phyloP scores from a whole-genome alignment of 78 protist species.

The Dictyostelium purpureum region DNA sequence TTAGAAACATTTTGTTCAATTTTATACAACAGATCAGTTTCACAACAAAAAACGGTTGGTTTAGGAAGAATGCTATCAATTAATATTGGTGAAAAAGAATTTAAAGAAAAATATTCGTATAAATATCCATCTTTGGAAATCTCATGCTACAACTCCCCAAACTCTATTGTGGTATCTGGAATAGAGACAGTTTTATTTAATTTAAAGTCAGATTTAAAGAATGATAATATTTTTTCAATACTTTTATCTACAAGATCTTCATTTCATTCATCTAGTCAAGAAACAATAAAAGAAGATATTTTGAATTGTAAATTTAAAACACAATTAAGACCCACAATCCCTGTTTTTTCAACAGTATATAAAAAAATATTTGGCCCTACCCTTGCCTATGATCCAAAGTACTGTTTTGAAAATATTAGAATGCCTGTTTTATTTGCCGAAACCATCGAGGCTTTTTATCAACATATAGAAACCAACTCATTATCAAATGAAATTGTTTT shows the following conservation, averaged over 20 bases:
- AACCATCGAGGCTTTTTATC: neutral
- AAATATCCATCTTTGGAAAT: neutral
- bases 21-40: neutral
- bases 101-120: neutral
- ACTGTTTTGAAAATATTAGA: constrained; percentile 12
- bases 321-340: neutral
- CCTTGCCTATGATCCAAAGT: neutral
- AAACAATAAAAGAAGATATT: neutral
- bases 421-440: neutral
- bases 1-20: neutral
- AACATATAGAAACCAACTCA: neutral
- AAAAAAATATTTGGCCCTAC: neutral
- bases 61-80: neutral
- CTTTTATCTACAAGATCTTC: neutral
- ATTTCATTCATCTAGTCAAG: constrained; percentile 10
- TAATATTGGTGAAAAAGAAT: neutral
- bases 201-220: neutral
- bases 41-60: neutral
- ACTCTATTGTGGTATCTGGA: constrained; percentile 2
- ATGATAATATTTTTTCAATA: neutral
- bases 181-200: neutral
- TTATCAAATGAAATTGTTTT: neutral
- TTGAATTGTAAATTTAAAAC: neutral
- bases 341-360: neutral
- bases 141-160: neutral